phyloP scores from a whole-genome alignment of 176 grass and related monocot species.

The Dendrocalamus sinicus region DNA sequence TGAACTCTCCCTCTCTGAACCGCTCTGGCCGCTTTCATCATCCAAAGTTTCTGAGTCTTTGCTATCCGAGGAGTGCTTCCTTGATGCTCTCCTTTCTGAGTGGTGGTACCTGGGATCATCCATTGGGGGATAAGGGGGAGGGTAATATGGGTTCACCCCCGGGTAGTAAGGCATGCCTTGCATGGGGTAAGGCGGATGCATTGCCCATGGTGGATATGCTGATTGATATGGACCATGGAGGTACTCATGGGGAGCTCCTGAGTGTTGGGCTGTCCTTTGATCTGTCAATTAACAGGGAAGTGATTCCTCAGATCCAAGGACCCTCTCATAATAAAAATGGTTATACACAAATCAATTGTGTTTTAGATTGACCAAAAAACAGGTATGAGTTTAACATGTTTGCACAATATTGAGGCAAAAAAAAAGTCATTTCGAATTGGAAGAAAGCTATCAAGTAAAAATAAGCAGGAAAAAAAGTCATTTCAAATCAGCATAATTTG shows the following conservation, averaged over 20 bases:
- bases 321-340: conserved; percentile 16
- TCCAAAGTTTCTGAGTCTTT: conserved; percentile 58
- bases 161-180: conserved; percentile 88
- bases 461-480: not conserved
- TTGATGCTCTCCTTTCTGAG: conserved; percentile 51
- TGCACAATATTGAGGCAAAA: not conserved
- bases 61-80: conserved; percentile 55
- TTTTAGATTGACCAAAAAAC: not conserved
- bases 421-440: not conserved
- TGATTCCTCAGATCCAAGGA: conserved; percentile 30
- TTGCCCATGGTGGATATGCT: conserved; percentile 82
- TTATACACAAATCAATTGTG: not conserved
- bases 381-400: not conserved
- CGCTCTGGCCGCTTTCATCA: conserved; percentile 58
- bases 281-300: conserved; percentile 47
- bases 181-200: conserved; percentile 83
- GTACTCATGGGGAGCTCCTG: conserved; percentile 59
- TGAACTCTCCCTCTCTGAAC: conserved; percentile 58
- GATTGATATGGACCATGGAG: conserved; percentile 65
- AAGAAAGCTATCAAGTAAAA: not conserved
- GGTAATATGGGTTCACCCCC: conserved; percentile 64
- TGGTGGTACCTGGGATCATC: conserved; percentile 61
- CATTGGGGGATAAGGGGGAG: conserved; percentile 64
- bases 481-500: not conserved
- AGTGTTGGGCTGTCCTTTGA: conserved; percentile 46